Percentiles rank a stretch among this genome's conserved stretches.
phyloP scores from a whole-genome alignment of 805 yeast genomes.

The Candida jianshihensis region DNA sequence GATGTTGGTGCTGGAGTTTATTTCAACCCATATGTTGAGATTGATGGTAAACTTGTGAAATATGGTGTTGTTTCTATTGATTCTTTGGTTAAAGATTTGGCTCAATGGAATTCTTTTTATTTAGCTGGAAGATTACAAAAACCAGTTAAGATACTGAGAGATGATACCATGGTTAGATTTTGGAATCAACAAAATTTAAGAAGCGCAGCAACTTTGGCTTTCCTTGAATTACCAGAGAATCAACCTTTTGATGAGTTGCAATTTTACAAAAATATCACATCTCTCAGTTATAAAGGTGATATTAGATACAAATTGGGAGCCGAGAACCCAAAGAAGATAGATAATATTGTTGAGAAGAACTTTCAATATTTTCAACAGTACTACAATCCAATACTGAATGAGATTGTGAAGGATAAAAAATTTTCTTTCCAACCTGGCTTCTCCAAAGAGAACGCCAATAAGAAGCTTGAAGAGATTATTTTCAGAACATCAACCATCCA shows the following conservation, averaged over 20 bases:
- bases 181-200: conserved; percentile 71
- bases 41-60: conserved; percentile 57
- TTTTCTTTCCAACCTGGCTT: conserved; percentile 32
- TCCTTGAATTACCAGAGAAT: conserved; percentile 26
- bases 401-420: conserved; percentile 26
- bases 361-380: conserved; percentile 58
- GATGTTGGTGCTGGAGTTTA: conserved; percentile 84
- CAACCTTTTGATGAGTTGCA: conserved; percentile 47
- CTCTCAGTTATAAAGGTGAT: conserved; percentile 84
- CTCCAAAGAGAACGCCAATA: conserved; percentile 28
- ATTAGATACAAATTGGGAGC: conserved; percentile 81
- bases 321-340: conserved; percentile 84
- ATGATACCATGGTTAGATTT: conserved; percentile 54
- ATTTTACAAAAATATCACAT: conserved; percentile 70
- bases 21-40: conserved; percentile 81
- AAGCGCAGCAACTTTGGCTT: conserved; percentile 64
- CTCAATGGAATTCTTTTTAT: conserved; percentile 82
- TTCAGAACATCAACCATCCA: conserved; percentile 67
- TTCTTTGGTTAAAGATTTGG: conserved; percentile 56
- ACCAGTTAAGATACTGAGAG: conserved; percentile 74
- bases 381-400: conserved; percentile 54
- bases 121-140: conserved; percentile 91
- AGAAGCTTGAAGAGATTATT: conserved; percentile 47
- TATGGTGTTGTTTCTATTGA: conserved; percentile 78
- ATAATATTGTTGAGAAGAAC: conserved; percentile 80